Evolutionary conservation across 2,329 filamentous ascomycete species (phyloP).

Genomic region (Beauveria rudraprayagi): DNA sequence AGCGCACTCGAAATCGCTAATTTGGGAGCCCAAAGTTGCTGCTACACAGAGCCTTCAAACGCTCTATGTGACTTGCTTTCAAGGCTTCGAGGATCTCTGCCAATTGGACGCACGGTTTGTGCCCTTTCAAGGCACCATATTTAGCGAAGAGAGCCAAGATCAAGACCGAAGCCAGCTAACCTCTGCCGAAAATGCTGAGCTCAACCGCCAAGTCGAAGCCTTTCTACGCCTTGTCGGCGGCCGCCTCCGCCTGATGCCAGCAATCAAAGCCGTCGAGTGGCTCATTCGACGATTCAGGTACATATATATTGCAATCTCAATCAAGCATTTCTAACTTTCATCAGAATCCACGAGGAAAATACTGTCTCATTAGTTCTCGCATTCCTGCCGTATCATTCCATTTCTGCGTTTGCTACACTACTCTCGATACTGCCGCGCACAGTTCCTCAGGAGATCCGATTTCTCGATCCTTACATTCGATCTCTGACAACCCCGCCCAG

Average conservation of each 20-base stretch:
- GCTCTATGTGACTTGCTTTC: constrained; percentile 76
- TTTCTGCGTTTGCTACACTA: constrained; percentile 75
- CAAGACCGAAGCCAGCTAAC: constrained; percentile 85
- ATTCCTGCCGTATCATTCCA: constrained; percentile 87
- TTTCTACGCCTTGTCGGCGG: constrained; percentile 77
- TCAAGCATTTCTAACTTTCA: constrained; percentile 6
- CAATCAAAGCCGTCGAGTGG: constrained; percentile 91
- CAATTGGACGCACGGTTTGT: constrained; percentile 73
- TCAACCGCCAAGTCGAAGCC: constrained; percentile 68
- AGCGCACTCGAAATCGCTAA: constrained; percentile 86
- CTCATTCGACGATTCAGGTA: constrained; percentile 83
- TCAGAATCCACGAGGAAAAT: constrained; percentile 85
- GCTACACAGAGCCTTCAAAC: constrained; percentile 84
- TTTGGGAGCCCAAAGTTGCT: constrained; percentile 82
- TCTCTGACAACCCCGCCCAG: constrained; percentile 69
- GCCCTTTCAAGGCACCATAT: constrained; percentile 68
- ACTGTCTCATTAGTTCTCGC: constrained; percentile 69
- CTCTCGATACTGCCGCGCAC: constrained; percentile 77
- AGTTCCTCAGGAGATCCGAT: constrained; percentile 69
- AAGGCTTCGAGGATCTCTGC: constrained; percentile 89
- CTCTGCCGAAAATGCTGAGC: constrained; percentile 67
- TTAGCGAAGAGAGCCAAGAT: constrained; percentile 86
- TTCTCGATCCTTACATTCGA: constrained; percentile 78
- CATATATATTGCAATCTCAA: constrained; percentile 16
- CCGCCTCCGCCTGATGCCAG: constrained; percentile 73